Base-by-base conservation (phyloP, 2,329 filamentous ascomycete genomes). In the Diplodia sapinea region DNA sequence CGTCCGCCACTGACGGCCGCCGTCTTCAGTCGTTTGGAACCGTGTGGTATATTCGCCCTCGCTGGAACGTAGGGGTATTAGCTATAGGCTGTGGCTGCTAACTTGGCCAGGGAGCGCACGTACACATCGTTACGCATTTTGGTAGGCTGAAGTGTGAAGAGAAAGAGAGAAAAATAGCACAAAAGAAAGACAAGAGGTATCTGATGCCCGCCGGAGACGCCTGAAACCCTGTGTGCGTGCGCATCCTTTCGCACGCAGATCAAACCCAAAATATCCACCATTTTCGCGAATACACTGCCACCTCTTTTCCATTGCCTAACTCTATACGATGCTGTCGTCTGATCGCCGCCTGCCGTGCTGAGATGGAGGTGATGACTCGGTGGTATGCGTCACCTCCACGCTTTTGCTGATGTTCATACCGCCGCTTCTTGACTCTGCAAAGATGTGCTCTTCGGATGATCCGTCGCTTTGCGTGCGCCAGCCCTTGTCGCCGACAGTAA, bases 341-440 rank as follows among this genome's bases (percentile, higher is more conserved):
- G 59, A 63, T 5, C 59, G 59, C 47, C 59, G 29, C 47, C 50
- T 43, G 31, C 31, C 20, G n/a, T 36, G n/a, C 9, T 62, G 47
- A 26, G 47, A 31, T n/a, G 59, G 7, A 2, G 43, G 59, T 26
- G 43, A 54, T 17, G 64, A 17, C 40, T 67, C 65, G 11, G 55
- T 61, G 12, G 62, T n/a, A 23, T 61, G 65, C 55, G 65, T 67
- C 54, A 67, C 56, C 36, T 67, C 54, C 9, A 67, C 65, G 47
- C 55, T 67, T 56, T 67, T 67, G 65, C 56, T 67, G 54, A 67
- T 61, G 55, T 67, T 57, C 43, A 67, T 47, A 12, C 12, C 65
- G 5, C 29, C 47, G 7, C 43, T 9, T 20, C 64, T 33, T 15
- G 52, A 38, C 5, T 20, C 40, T 23, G 49, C 36, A 36, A 62